phyloP scores from a whole-genome alignment of 177 flowering plant species.

The Tripterygium wilfordii region DNA sequence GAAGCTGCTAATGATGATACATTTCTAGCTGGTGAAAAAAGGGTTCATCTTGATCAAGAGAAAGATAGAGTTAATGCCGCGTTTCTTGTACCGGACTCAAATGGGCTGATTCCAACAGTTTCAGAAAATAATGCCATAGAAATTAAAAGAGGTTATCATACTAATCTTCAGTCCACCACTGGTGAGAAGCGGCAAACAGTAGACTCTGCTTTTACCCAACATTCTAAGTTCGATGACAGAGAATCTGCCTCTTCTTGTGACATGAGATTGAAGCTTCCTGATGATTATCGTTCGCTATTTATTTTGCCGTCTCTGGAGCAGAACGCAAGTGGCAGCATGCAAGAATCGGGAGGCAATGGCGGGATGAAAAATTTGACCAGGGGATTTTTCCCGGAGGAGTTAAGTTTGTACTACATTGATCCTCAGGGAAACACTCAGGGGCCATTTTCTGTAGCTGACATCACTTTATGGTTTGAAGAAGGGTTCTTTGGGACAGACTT shows the following conservation, averaged over 20 bases:
- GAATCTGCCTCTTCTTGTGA: conserved; percentile 25
- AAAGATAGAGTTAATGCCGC: conserved; percentile 1
- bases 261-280: conserved; percentile 28
- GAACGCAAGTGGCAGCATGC: conserved; percentile 11
- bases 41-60: conserved; percentile 19
- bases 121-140: conserved; percentile 12
- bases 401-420: conserved; percentile 74
- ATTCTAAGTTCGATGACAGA: conserved; percentile 17
- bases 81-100: conserved; percentile 6
- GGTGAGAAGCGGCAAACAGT: conserved; percentile 16
- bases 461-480: conserved; percentile 88
- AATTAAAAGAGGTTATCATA: conserved; percentile 10
- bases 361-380: conserved; percentile 21
- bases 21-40: conserved; percentile 14
- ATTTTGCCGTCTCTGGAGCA: conserved; percentile 26
- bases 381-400: conserved; percentile 51
- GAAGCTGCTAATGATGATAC: conserved; percentile 16
- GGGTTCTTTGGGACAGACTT: conserved; percentile 89
- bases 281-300: conserved; percentile 43
- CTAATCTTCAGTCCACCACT: conserved; percentile 13
- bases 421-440: conserved; percentile 96
- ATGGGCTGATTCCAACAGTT: conserved; percentile 12
- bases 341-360: conserved; percentile 9
- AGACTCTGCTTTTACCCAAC: conserved; percentile 15
- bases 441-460: conserved; percentile 82